Conservation (phyloP, 129 eudicot genomes). For the Pittosporum tobira region DNA sequence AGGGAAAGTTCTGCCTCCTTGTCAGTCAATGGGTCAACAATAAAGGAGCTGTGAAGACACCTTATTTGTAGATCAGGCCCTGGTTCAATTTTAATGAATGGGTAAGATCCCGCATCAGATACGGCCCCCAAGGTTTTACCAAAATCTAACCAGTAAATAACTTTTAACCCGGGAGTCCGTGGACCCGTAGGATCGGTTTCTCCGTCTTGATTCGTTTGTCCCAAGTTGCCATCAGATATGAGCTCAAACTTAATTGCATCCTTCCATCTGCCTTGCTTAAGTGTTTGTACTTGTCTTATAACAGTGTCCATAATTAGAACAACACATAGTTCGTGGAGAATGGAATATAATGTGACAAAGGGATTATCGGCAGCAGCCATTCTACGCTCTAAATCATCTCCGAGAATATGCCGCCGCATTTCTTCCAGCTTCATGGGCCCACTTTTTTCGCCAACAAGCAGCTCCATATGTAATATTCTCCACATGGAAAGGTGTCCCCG, state of each 20-base stretch:
- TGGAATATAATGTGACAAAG: constrained; percentile 61
- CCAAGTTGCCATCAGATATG: constrained; percentile 62
- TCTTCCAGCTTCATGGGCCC: constrained; percentile 90
- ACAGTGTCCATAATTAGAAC: constrained; percentile 96
- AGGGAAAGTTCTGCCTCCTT: constrained; percentile 90
- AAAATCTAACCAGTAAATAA: constrained; percentile 83
- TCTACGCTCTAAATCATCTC: constrained; percentile 97
- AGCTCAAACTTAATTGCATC: constrained; percentile 96
- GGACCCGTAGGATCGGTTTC: constrained; percentile 60
- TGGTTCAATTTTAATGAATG: constrained; percentile 84
- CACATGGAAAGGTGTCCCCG: constrained; percentile 90
- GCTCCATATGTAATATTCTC: constrained; percentile 92
- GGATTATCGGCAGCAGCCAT: constrained; percentile 94
- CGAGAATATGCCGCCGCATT: constrained; percentile 71
- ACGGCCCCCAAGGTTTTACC: constrained; percentile 43
- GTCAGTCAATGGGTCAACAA: constrained; percentile 72
- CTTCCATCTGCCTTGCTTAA: constrained; percentile 87
- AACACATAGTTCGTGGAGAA: constrained; percentile 84
- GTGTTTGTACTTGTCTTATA: constrained; percentile 81
- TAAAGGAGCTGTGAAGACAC: constrained; percentile 82
- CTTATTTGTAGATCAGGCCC: constrained; percentile 76
- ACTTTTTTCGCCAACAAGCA: constrained; percentile 94
- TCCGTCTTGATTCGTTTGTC: constrained; percentile 67
- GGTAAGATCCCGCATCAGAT: constrained; percentile 53
- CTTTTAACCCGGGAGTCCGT: constrained; percentile 79